Evolutionary conservation across 306 rosid species (phyloP).

Genomic region (Acacia confusa): DNA sequence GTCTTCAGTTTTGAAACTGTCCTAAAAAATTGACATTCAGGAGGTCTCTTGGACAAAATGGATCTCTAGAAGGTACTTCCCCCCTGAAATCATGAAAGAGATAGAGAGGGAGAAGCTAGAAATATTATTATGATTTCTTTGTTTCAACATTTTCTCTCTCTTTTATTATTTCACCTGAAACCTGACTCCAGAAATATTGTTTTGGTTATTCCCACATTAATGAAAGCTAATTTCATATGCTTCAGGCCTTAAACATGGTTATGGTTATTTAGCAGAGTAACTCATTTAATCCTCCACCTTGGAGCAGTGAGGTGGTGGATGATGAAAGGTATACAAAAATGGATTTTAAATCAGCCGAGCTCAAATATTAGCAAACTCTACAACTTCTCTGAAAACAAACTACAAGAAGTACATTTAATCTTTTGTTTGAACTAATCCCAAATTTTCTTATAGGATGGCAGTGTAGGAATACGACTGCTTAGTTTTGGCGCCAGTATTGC

Average conservation of each 20-base stretch:
- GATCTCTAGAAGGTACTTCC: not conserved
- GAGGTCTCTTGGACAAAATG: conserved; percentile 12
- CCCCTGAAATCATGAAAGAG: not conserved
- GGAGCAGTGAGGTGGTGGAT: not conserved
- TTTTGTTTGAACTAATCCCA: not conserved
- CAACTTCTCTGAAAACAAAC: not conserved
- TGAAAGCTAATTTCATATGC: conserved; percentile 33
- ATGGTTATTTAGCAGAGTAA: conserved; percentile 12
- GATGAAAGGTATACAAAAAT: not conserved
- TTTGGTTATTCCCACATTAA: not conserved
- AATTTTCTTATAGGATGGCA: not conserved
- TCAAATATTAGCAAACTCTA: not conserved
- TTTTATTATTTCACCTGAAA: not conserved
- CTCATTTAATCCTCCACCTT: not conserved
- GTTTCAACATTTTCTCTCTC: not conserved
- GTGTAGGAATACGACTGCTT: not conserved
- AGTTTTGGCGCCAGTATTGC: not conserved
- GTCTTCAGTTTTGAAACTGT: conserved; percentile 11
- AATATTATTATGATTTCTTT: not conserved
- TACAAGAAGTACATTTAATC: not conserved
- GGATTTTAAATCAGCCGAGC: not conserved
- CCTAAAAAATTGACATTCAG: not conserved
- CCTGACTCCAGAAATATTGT: not conserved
- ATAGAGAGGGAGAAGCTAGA: not conserved
- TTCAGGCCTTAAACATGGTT: conserved; percentile 6